These are phyloP conservation scores for Xerocomus minutiporus DNA, from an alignment of 1,284 basidiomycete genomes.

Conservation along the genomic window DNA sequence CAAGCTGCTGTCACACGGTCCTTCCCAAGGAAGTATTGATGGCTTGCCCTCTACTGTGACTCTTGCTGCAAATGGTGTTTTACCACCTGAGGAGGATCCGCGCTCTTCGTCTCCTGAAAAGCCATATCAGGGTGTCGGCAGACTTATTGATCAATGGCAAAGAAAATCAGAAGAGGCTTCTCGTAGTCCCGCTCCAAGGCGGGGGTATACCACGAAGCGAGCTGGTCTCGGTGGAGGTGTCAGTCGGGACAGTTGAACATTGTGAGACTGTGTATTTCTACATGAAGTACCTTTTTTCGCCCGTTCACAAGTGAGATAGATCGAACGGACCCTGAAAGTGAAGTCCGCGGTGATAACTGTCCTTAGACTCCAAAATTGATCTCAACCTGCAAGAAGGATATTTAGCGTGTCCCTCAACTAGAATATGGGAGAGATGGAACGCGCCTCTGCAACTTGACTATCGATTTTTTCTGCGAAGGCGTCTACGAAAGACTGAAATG, in stretches of 20 bases:
- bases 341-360: neutral
- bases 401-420: neutral
- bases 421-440: neutral
- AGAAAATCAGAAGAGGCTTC: slow-evolving; percentile 60
- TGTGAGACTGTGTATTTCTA: slow-evolving; percentile 10
- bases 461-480: slow-evolving; percentile 12
- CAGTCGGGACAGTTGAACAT: slow-evolving; percentile 21
- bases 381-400: slow-evolving; percentile 2
- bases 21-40: slow-evolving; percentile 21
- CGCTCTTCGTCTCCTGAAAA: slow-evolving; percentile 64
- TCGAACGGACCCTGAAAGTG: neutral
- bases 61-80: slow-evolving; percentile 21
- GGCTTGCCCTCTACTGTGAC: slow-evolving; percentile 20
- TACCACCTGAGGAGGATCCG: slow-evolving; percentile 32
- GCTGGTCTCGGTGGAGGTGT: slow-evolving; percentile 35
- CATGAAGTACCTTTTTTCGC: slow-evolving; percentile 1
- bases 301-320: slow-evolving; percentile 14
- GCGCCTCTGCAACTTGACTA: slow-evolving; percentile 5
- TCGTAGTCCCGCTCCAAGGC: slow-evolving; percentile 32
- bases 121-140: slow-evolving; percentile 75
- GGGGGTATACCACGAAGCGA: slow-evolving; percentile 40
- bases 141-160: slow-evolving; percentile 80
- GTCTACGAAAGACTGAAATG: slow-evolving; percentile 10
- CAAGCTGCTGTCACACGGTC: slow-evolving; percentile 15
- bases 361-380: slow-evolving; percentile 7